Evolutionary conservation across 2,329 filamentous ascomycete species (phyloP).

Genomic region (Phyllosticta capitalensis): DNA sequence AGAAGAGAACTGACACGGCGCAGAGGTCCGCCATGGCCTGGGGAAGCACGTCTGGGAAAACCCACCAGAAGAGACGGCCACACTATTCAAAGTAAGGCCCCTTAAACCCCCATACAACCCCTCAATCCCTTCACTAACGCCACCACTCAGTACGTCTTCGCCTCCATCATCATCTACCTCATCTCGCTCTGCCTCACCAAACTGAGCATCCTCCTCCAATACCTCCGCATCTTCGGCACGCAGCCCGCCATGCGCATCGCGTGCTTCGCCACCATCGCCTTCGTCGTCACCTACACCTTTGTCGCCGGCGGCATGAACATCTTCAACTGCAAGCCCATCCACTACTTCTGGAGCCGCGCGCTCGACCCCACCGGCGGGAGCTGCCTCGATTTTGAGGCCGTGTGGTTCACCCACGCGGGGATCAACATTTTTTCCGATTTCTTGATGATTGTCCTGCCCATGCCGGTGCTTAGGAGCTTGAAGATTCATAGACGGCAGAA

Average conservation of each 20-base stretch:
- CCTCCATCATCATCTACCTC: constrained; percentile 23
- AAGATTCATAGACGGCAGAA: constrained; percentile 21
- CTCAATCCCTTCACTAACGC: neutral
- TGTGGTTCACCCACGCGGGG: constrained; percentile 23
- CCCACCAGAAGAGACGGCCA: neutral
- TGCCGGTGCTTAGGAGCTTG: constrained; percentile 22
- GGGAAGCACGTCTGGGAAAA: neutral
- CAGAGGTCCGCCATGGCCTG: neutral
- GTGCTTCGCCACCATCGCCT: constrained; percentile 17
- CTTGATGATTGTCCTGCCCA: constrained; percentile 21
- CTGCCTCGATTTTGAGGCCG: constrained; percentile 19
- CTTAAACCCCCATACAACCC: no score
- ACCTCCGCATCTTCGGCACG: constrained; percentile 24
- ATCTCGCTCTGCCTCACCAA: constrained; percentile 24
- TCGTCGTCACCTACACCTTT: constrained; percentile 20
- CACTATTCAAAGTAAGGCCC: neutral
- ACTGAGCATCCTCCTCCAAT: constrained; percentile 26
- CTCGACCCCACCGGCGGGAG: neutral
- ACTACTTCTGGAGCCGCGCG: constrained; percentile 18
- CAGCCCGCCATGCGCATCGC: constrained; percentile 16
- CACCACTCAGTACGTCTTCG: constrained; percentile 17
- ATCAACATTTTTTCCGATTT: constrained; percentile 27
- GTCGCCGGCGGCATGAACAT: constrained; percentile 20
- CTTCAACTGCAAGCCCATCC: constrained; percentile 21
- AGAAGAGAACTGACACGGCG: neutral